Conservation (phyloP, 2,329 filamentous ascomycete genomes). For the Colletotrichum sp. region DNA sequence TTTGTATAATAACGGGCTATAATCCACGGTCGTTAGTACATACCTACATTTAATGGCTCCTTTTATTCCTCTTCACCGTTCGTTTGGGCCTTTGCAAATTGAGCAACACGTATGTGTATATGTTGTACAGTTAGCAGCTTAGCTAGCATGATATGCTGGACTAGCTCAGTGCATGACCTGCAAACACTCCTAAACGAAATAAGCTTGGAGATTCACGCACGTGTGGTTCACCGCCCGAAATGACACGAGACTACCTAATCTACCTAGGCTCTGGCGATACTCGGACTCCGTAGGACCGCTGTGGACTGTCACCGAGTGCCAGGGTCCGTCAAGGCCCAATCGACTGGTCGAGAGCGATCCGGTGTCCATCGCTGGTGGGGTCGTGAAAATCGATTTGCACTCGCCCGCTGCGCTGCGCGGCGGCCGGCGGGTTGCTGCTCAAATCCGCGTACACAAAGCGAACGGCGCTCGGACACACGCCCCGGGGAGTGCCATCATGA, state of each 20-base stretch:
- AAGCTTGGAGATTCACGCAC: not conserved
- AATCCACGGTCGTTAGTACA: slow-evolving; percentile 25
- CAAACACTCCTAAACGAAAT: not conserved
- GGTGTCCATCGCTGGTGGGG: not conserved
- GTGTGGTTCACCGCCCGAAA: not conserved
- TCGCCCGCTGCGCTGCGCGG: not conserved
- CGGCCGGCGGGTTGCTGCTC: not conserved
- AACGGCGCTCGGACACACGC: not conserved
- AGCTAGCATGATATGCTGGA: not conserved
- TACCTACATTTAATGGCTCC: slow-evolving; percentile 21
- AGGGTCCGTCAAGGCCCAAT: not conserved
- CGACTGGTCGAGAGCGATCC: not conserved
- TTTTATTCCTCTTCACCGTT: not conserved
- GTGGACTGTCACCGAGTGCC: slow-evolving; percentile 1
- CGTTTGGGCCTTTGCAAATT: not conserved
- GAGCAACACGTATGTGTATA: not conserved
- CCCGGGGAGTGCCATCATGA: slow-evolving; percentile 3
- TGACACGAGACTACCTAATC: not conserved
- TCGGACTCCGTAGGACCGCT: not conserved
- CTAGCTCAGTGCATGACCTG: not conserved
- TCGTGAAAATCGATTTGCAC: not conserved
- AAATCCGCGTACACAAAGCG: not conserved
- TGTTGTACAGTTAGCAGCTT: not conserved
- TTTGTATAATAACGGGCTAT: slow-evolving; percentile 26
- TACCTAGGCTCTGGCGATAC: not conserved